Conservation (phyloP, 257 asterid genomes). For the Gentiana dahurica region DNA sequence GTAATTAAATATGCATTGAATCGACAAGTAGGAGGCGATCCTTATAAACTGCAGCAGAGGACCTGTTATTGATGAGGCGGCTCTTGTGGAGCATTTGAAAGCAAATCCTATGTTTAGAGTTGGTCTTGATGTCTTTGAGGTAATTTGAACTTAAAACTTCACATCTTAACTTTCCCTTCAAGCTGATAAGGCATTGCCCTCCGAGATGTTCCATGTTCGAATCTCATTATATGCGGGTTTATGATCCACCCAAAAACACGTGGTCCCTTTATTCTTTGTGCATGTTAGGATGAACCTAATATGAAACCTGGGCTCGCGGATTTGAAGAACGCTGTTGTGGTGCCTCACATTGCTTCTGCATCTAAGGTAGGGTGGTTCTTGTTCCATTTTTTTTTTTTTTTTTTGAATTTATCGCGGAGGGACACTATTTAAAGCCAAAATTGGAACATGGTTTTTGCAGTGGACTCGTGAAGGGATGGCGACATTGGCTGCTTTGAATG, state of each 20-base stretch:
- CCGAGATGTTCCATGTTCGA: too few relatives aligned
- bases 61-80: conserved; percentile 90
- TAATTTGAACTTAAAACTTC: conserved; percentile 10
- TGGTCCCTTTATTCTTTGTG: conserved; percentile 1
- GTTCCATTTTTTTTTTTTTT: neutral
- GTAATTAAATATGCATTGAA: neutral
- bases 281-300: conserved; percentile 71
- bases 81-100: conserved; percentile 84
- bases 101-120: conserved; percentile 96
- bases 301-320: conserved; percentile 93
- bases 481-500: conserved; percentile 84
- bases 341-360: conserved; percentile 98
- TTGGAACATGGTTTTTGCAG: conserved; percentile 27
- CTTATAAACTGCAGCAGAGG: conserved; percentile 97
- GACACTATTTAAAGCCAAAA: neutral
- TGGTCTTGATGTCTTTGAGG: conserved; percentile 99
- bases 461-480: conserved; percentile 99
- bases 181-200: too few relatives aligned
- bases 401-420: neutral
- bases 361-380: conserved; percentile 49
- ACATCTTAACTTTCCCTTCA: neutral
- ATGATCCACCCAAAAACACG: neutral
- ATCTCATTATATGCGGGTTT: too few relatives aligned
- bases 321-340: conserved; percentile 82
- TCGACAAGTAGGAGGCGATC: conserved; percentile 58